Conservation (phyloP, 2,329 filamentous ascomycete species). For the Colletotrichum somersetense region DNA sequence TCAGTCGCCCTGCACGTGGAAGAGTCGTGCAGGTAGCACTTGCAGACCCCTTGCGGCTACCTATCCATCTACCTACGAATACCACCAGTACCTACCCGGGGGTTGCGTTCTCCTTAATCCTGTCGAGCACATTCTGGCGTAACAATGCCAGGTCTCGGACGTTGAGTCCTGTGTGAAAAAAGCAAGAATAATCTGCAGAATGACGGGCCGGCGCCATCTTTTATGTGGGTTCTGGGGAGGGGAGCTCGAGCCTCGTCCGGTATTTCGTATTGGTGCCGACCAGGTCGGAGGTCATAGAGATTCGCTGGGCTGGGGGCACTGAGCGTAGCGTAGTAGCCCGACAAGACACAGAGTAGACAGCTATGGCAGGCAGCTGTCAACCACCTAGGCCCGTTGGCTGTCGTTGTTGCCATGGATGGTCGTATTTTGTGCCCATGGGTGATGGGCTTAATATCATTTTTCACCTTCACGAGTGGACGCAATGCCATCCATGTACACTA, state of each 20-base stretch:
- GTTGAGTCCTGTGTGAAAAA: not conserved
- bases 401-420: not conserved
- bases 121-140: slow-evolving; percentile 3
- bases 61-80: no score
- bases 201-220: slow-evolving; percentile 1
- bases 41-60: slow-evolving; percentile 19
- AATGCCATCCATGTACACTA: not conserved
- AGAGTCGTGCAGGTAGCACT: not conserved
- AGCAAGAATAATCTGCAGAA: not conserved
- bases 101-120: slow-evolving; percentile 10
- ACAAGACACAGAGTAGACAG: not conserved
- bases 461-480: slow-evolving; percentile 13
- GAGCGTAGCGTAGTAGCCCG: not conserved
- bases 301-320: slow-evolving; percentile 3
- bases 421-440: no score
- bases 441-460: slow-evolving; percentile 10
- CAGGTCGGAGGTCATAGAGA: not conserved
- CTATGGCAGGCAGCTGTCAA: slow-evolving; percentile 29
- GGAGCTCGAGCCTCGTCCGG: slow-evolving; percentile 35
- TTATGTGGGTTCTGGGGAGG: slow-evolving; percentile 24
- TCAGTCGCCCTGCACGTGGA: slow-evolving; percentile 26
- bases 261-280: slow-evolving; percentile 11
- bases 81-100: slow-evolving; percentile 13
- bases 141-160: slow-evolving; percentile 20
- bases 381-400: not conserved